Evolutionary conservation across 441 rosid genomes (phyloP), one percentile per base, ranked within the genome.

Genomic region (Aquilaria agallochum): DNA sequence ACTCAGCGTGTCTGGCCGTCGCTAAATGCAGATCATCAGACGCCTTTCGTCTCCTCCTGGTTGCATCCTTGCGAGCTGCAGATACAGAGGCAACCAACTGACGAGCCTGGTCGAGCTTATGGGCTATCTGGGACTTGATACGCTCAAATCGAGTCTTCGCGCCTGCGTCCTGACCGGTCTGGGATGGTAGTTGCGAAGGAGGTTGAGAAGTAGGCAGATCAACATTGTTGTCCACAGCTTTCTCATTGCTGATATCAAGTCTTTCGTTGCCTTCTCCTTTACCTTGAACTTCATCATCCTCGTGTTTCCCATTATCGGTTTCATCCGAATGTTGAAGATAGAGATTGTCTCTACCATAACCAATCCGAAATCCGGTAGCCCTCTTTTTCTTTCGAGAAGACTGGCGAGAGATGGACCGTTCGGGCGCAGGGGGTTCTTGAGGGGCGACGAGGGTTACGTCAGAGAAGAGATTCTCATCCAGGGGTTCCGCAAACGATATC

Each of bases 381-480:
- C 77, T 79, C 82, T 80, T 92, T 80, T 92, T 89, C 90, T 88
- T 92, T 74, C 96, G 79, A 53, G 92, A 85, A 9, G 44, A 55
- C 68, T 80, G 91, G 3, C 89, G 79, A 31, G 74, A 59, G 56
- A 66, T 51, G 8, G 46, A 36, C 5, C 67, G 71, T 50, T 72
- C 73, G 15, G 59, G 62, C 60, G 60, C 62, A 68, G 78, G 47
- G 31, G 30, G 58, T 40, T 62, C 58, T 14, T 71, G 61, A 1
- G 79, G 82, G 56, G 50, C 40, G 60, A 83, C 82, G 46, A 88
- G 76, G 27, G 89, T 79, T 53, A 92, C 86, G 63, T 89, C 93
- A 32, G 95, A 87, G 78, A 92, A 89, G 8, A 92, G 68, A 66
- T 89, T 84, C 70, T 92, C 98, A 63, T 92, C 96, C 31, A 92